Conservation (phyloP, 2,329 filamentous ascomycete genomes). For the Gaeumannomyces tritici region DNA sequence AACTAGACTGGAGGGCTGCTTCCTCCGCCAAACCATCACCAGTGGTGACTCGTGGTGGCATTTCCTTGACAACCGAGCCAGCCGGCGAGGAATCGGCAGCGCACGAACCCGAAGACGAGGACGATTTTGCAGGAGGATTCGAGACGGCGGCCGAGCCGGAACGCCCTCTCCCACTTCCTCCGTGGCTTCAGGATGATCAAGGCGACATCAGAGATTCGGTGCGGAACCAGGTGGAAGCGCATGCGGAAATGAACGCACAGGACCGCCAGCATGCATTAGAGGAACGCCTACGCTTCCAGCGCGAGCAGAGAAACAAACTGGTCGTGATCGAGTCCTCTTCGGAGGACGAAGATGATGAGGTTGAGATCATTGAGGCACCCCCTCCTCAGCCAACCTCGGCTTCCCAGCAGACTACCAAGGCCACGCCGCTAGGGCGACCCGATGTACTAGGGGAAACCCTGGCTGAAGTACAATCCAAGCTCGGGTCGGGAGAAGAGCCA, state of each 20-base stretch:
- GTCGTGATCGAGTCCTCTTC: constrained; percentile 53
- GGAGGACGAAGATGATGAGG: constrained; percentile 45
- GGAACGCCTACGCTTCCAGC: constrained; percentile 37
- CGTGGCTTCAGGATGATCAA: constrained; percentile 57
- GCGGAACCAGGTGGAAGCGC: constrained; percentile 46
- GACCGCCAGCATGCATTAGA: constrained; percentile 48
- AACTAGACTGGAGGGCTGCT: constrained; percentile 60
- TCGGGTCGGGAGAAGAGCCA: not conserved
- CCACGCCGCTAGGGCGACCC: not conserved
- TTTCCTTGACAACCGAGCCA: constrained; percentile 1
- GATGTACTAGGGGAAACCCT: not conserved
- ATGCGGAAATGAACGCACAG: constrained; percentile 54
- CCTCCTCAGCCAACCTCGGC: constrained; percentile 18
- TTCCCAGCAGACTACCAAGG: not conserved
- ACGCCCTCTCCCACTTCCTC: constrained; percentile 54
- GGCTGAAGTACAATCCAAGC: not conserved
- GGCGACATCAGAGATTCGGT: constrained; percentile 57
- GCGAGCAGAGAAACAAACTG: constrained; percentile 35
- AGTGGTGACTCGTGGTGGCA: not conserved
- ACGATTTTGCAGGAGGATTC: constrained; percentile 56
- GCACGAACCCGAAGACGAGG: constrained; percentile 24
- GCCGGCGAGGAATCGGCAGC: constrained; percentile 12
- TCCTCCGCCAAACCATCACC: constrained; percentile 34
- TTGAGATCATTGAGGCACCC: constrained; percentile 45
- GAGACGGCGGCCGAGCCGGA: constrained; percentile 32